These are phyloP conservation scores for Pyrenula massariospora DNA, from an alignment of 495 filamentous ascomycete genomes.

Conservation along the genomic window DNA sequence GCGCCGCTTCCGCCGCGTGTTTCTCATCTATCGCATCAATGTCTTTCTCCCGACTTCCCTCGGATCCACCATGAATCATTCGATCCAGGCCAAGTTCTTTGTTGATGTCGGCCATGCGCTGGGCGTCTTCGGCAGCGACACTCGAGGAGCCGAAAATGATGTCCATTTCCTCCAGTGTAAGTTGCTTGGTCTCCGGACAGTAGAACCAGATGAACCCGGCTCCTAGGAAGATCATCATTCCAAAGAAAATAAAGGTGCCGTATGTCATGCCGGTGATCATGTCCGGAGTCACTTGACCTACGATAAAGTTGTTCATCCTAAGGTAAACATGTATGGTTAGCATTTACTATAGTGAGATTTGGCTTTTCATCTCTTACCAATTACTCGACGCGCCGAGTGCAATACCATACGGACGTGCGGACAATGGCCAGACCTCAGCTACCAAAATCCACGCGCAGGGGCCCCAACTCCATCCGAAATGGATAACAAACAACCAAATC, in stretches of 20 bases:
- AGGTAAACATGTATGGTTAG: too few species aligned
- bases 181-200: conserved; percentile 51
- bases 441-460: conserved; percentile 57
- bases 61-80: not conserved
- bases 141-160: conserved; percentile 65
- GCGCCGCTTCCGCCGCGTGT: not conserved
- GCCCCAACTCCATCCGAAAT: conserved; percentile 71
- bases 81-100: conserved; percentile 51
- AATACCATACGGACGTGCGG: conserved; percentile 62
- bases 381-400: conserved; percentile 67
- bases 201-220: conserved; percentile 44
- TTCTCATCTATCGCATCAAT: not conserved
- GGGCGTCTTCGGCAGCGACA: conserved; percentile 56
- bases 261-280: conserved; percentile 61
- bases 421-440: conserved; percentile 68
- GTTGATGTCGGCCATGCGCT: conserved; percentile 64
- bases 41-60: not conserved
- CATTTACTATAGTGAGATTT: too few species aligned
- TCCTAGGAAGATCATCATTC: conserved; percentile 54
- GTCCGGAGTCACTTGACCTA: conserved; percentile 65
- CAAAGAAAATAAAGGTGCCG: conserved; percentile 75
- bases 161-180: conserved; percentile 49
- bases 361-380: conserved; percentile 6
- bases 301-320: conserved; percentile 56
- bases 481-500: conserved; percentile 73